Base-by-base conservation (phyloP, 345 rosid genomes). In the Isatis tinctoria region DNA sequence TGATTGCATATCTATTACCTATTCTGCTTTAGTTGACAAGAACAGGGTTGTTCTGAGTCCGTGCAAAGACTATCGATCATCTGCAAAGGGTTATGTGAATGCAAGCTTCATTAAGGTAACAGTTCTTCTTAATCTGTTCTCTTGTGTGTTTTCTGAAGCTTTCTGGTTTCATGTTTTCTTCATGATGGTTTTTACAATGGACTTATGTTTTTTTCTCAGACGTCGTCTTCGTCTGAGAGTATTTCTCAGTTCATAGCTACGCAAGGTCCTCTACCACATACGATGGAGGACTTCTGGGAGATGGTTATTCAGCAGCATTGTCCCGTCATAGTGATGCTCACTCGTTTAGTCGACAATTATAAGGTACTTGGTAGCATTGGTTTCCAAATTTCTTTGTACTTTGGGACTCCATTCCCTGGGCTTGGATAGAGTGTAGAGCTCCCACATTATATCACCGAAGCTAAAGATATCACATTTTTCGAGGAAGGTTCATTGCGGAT, bases 271-370 rank as follows among this genome's bases (percentile, higher is more conserved):
- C 36, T 95, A 20, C 85, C 81, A 5, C 83, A 82, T 49, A 92
- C 97, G 33, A 75, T 49, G n/a, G 97, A 92, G 81, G 97, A 95
- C 66, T 90, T 92, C 76, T 95, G 99, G 99, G 96, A 88, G 87
- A 88, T 92, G 99, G 87, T 88, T 0, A 73, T 92, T 33, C 99
- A 92, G 67, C 67, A 74, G 51, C 90, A 79, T 72, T 95, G 91
- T 79, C 97, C 97, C 8, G 81, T 81, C 36, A 78, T 92, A 56
- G 90, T 95, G 49, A 95, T 95, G 99, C 88, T 95, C 36, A 90
- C 99, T 75, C 88, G 88, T 1, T 81, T 92, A 83, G 90, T 87
- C 5, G 97, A 95, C 76, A 82, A 84, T 69, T 80, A 81, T 79
- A 80, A 37, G 92, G 90, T 90, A 82, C 59, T 70, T 58, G 16